Base-by-base conservation (phyloP, 345 rosid species). In the Anastatica hierochuntica region DNA sequence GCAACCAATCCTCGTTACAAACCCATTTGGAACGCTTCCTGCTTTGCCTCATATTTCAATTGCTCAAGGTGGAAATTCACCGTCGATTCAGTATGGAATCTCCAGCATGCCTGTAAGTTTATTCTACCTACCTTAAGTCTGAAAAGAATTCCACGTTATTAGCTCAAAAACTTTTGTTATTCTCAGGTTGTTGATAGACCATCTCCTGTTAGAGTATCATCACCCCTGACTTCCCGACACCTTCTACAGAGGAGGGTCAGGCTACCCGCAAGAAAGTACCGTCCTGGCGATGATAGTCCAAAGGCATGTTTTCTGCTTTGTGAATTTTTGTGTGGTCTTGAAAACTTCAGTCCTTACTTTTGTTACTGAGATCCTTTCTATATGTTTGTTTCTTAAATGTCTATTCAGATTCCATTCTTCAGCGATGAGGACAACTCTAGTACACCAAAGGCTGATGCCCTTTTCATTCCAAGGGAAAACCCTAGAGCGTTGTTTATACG, bases 21-120 rank as follows among this genome's bases (percentile, higher is more conserved):
- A 81, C 72, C 97, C 99, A 13, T 94, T 79, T 59, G 99, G 99
- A 36, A 80, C 83, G 1, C 92, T 94, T 35, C 99, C 99, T 46
- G 87, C 80, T 55, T 71, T 75, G 77, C 99, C 97, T 58, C 95
- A 83, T 57, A 71, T 94, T 45, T 88, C 95, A 50, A 72, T 88
- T 64, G 84, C 79, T 42, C 88, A 80, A 65, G 78, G 76, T 50
- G 95, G 94, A 64, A 77, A 76, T 27, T 68, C 82, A 34, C 77
- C 95, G 33, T 75, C 90, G 15, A 76, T 88, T 58, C 97, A 83
- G 73, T 89, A 85, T 51, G 97, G 97, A 60, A 85, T 89, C 68
- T 79, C 97, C 42, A 79, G 77, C 77, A 60, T 85, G 84, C 94
- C 97, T 43, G 95, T 89, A 73, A 77, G 70, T 64, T 46, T 53